Conservation (phyloP, 2,329 filamentous ascomycete genomes). For the Calonectria crousiana region DNA sequence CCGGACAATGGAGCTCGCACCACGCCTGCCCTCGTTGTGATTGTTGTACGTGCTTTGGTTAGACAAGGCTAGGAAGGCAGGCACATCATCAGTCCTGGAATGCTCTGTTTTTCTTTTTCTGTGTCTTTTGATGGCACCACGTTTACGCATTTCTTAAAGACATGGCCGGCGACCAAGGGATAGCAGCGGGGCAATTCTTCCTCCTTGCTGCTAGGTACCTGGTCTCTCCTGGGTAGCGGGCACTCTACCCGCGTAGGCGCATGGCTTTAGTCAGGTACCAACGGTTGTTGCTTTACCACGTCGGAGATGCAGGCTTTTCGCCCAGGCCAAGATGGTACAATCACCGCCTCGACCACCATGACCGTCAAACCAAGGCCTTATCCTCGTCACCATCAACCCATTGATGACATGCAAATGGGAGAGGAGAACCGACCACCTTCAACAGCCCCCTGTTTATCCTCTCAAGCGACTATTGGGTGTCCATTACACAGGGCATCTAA, state of each 20-base stretch:
- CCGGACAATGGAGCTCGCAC: conserved; percentile 17
- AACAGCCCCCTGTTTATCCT: not conserved
- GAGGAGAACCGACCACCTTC: not conserved
- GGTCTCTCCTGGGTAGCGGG: not conserved
- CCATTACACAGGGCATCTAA: not conserved
- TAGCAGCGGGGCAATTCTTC: not conserved
- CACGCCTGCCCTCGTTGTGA: not conserved
- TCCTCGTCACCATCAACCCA: not conserved
- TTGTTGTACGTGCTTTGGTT: not conserved
- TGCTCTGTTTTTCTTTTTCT: not conserved
- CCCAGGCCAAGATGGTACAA: not conserved
- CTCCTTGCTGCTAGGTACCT: not conserved
- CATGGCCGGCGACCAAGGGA: not conserved
- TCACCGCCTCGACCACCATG: not conserved
- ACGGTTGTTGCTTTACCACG: not conserved
- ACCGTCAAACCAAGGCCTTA: not conserved
- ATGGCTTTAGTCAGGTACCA: conserved; percentile 22
- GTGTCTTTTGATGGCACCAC: not conserved
- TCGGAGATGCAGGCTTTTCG: not conserved
- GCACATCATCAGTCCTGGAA: not conserved
- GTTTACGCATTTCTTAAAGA: not conserved
- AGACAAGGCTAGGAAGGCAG: not conserved
- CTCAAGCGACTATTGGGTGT: not conserved
- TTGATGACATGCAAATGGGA: not conserved
- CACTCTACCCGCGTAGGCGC: not conserved